phyloP scores from a whole-genome alignment of 495 filamentous ascomycete genomes.

The Penicillium soppii region DNA sequence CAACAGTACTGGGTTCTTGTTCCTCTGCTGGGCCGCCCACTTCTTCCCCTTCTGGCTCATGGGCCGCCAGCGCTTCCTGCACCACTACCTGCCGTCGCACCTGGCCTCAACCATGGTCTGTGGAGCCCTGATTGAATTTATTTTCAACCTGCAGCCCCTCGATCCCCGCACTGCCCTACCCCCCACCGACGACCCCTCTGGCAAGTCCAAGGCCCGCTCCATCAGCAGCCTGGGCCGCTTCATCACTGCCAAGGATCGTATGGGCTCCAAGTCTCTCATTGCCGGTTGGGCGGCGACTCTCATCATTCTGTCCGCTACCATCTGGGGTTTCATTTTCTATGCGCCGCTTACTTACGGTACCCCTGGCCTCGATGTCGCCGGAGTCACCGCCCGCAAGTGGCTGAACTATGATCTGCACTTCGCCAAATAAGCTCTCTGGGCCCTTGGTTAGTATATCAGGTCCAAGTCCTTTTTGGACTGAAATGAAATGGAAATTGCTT shows the following conservation, averaged over 20 bases:
- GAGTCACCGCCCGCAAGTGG: slow-evolving; percentile 89
- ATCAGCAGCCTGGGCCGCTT: slow-evolving; percentile 39
- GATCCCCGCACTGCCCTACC: slow-evolving; percentile 38
- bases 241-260: slow-evolving; percentile 72
- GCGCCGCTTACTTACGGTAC: slow-evolving; percentile 92
- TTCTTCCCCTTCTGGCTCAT: slow-evolving; percentile 75
- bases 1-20: slow-evolving; percentile 98
- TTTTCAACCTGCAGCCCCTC: slow-evolving; percentile 85
- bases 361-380: slow-evolving; percentile 79
- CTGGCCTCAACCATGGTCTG: slow-evolving; percentile 89
- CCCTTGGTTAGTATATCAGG: neutral
- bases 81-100: slow-evolving; percentile 84
- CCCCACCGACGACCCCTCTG: slow-evolving; percentile 48
- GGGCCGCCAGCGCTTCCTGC: slow-evolving; percentile 73
- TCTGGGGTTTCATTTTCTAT: slow-evolving; percentile 88
- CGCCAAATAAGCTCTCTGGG: slow-evolving; percentile 72
- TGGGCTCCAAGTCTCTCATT: slow-evolving; percentile 74
- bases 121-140: slow-evolving; percentile 94
- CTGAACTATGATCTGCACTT: slow-evolving; percentile 97
- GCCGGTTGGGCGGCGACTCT: slow-evolving; percentile 73
- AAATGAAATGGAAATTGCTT: slow-evolving; percentile 5
- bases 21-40: slow-evolving; percentile 79
- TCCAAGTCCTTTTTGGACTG: neutral
- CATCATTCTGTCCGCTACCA: slow-evolving; percentile 65
- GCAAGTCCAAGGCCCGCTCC: slow-evolving; percentile 34